Evolutionary conservation across 441 rosid species (phyloP).

Genomic region (Mallotus repandus): DNA sequence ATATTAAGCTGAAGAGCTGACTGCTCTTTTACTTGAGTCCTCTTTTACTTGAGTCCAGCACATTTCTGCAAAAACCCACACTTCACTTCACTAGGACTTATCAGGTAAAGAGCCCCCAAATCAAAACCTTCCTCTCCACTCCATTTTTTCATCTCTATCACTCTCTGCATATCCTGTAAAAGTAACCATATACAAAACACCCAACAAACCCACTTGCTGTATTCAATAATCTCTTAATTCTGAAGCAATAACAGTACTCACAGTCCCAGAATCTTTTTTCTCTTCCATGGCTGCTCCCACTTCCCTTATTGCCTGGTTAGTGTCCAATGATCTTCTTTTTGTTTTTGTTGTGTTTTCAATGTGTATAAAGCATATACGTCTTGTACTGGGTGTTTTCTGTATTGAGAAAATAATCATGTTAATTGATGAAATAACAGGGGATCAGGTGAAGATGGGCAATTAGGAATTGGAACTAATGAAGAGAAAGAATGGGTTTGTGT

Average conservation of each 20-base stretch:
- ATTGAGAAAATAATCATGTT: not conserved
- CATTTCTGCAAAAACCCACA: too few relatives aligned
- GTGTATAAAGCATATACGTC: not conserved
- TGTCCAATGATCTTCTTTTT: conserved; percentile 2
- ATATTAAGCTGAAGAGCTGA: too few relatives aligned
- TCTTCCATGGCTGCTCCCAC: conserved; percentile 46
- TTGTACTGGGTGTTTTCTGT: not conserved
- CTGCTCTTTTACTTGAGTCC: too few relatives aligned
- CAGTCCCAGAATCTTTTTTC: not conserved
- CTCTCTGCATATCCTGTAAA: too few relatives aligned
- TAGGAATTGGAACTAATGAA: conserved; percentile 79
- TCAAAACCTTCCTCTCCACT: too few relatives aligned
- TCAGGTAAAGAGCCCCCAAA: too few relatives aligned
- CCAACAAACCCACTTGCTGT: not conserved
- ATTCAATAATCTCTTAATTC: not conserved
- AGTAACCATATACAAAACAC: too few relatives aligned
- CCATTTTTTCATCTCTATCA: too few relatives aligned
- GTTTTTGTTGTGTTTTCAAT: not conserved
- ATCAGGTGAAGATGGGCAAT: conserved; percentile 94
- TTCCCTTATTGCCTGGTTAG: conserved; percentile 79
- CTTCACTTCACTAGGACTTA: too few relatives aligned
- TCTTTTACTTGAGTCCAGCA: too few relatives aligned
- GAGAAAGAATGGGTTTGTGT: conserved; percentile 78
- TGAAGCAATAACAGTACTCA: too few relatives aligned
- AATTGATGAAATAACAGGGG: conserved; percentile 52